Evolutionary conservation across 2,329 filamentous ascomycete genomes (phyloP), one percentile per base, ranked within the genome.

Genomic region (Phialophora expanda): DNA sequence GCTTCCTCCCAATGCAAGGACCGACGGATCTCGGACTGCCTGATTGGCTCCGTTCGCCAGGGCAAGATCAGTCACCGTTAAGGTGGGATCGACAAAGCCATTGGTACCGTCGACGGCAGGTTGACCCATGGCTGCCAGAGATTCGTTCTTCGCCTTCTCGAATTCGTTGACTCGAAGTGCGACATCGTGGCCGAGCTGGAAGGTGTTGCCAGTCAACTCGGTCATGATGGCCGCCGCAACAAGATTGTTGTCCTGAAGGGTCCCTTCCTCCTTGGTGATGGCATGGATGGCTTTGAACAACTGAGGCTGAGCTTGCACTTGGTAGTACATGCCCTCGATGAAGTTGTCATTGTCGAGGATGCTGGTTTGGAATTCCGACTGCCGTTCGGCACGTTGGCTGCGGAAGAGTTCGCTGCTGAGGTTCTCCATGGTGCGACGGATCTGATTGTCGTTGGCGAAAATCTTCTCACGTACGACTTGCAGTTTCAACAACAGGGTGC

Each of bases 171-270:
- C 51, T 11, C 54, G 64, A 41, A 9, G 24, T 6, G 67, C 67
- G 24, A 69, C 38, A 6, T 34, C 14, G 20, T 65, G 55, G 24
- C 64, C 44, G 34, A 69, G 30, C n/a, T 63, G 22, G 46, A 59
- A 59, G 11, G 61, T 41, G 24, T 67, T 59, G 34, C 67, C 67
- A 14, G 38, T 58, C 59, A 69, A n/a, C 50, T 69, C 59, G 54
- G 56, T 62, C 67, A 69, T 34, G 26, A 69, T 22, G 11, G 62
- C 63, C 28, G 53, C 12, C 12, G 61, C 48, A 8, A 68, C 17
- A n/a, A 57, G 41, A 20, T 57, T 55, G 26, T 61, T 56, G 38
- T 68, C 56, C 6, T 50, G 50, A 34, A 38, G 22, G 5, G 63
- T 61, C 24, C 58, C 60, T n/a, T 44, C 28, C 6, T 64, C 54